Percentiles rank a stretch among this genome's conserved stretches.
phyloP scores from a whole-genome alignment of 1,284 basidiomycete genomes.

The Ustilago trichophora region DNA sequence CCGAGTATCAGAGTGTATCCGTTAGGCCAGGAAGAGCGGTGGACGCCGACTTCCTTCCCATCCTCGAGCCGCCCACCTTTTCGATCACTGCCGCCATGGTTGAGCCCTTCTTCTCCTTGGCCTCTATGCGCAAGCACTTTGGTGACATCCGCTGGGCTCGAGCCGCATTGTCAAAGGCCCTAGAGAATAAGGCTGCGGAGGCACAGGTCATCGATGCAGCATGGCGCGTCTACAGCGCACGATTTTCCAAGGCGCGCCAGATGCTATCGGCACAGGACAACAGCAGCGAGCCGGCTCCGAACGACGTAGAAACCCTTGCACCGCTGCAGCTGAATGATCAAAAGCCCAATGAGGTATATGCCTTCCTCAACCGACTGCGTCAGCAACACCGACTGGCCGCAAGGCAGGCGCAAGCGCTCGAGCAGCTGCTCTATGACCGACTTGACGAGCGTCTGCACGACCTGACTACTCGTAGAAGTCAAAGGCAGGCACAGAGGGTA shows the following conservation, averaged over 20 bases:
- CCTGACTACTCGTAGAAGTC: constrained; percentile 5
- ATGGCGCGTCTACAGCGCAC: constrained; percentile 27
- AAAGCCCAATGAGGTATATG: constrained; percentile 14
- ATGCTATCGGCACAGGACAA: constrained; percentile 1
- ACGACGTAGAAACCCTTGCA: neutral
- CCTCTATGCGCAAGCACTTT: constrained; percentile 14
- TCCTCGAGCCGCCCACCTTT: constrained; percentile 49
- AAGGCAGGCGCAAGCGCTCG: constrained; percentile 27
- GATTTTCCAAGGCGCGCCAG: constrained; percentile 18
- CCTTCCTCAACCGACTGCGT: constrained; percentile 35
- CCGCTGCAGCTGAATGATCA: constrained; percentile 20
- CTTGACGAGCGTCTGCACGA: constrained; percentile 29
- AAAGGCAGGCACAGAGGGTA: constrained; percentile 9
- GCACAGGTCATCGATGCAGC: constrained; percentile 37
- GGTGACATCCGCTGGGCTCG: constrained; percentile 38
- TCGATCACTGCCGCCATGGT: constrained; percentile 39
- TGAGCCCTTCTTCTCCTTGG: constrained; percentile 41
- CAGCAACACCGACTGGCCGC: constrained; percentile 20
- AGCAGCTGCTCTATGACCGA: constrained; percentile 36
- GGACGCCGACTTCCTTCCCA: constrained; percentile 41
- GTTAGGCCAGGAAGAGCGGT: constrained; percentile 19
- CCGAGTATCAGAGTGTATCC: constrained; percentile 11
- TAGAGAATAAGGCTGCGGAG: constrained; percentile 38
- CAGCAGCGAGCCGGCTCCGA: neutral
- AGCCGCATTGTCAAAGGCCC: constrained; percentile 14